Conservation (phyloP, 2,329 filamentous ascomycete species). For the Sarocladiaceae sp. region DNA sequence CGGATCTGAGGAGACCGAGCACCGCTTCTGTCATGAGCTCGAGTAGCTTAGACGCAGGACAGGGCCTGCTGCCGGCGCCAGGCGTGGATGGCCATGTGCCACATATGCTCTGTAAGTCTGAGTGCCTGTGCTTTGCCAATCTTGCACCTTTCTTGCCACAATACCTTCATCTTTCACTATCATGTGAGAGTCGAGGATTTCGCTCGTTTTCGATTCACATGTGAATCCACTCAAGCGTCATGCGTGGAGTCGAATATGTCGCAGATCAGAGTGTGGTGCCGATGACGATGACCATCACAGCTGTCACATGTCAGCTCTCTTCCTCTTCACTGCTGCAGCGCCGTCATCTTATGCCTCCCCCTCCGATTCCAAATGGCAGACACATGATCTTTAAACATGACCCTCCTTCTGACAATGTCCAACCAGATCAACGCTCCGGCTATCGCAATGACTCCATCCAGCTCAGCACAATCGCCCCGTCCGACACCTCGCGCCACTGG, state of each 20-base stretch:
- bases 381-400: not conserved
- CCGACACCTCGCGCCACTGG: conserved; percentile 6
- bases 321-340: conserved; percentile 4
- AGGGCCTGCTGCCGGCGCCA: conserved; percentile 17
- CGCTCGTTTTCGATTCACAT: no score
- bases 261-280: no score
- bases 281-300: no score
- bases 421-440: conserved; percentile 31
- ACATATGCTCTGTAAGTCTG: conserved; percentile 45
- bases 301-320: conserved; percentile 12
- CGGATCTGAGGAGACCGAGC: conserved; percentile 32
- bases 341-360: not conserved
- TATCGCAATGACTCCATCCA: conserved; percentile 27
- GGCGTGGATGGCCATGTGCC: conserved; percentile 37
- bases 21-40: conserved; percentile 26
- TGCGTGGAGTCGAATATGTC: no score
- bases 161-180: no score
- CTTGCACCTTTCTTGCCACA: conserved; percentile 2
- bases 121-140: not conserved
- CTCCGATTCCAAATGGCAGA: not conserved
- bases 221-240: no score
- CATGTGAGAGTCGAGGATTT: no score
- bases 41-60: conserved; percentile 20
- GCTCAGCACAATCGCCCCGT: conserved; percentile 22
- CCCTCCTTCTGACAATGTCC: conserved; percentile 23